phyloP scores from a whole-genome alignment of 2,329 filamentous ascomycete species.

The Neonectria coccinea region DNA sequence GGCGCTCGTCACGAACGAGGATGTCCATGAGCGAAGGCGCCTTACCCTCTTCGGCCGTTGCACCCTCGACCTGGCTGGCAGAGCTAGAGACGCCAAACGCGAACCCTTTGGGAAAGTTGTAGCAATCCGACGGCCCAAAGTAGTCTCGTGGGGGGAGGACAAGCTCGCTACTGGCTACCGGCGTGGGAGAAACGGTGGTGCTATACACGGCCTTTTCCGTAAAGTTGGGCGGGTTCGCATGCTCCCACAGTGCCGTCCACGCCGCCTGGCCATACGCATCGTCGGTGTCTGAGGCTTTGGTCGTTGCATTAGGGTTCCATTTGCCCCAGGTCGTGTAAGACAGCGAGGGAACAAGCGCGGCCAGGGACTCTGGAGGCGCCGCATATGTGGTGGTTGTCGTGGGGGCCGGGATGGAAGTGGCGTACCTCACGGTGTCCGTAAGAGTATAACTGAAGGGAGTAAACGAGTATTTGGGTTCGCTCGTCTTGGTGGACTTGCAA shows the following conservation, averaged over 20 bases:
- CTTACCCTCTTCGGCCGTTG: conserved; percentile 57
- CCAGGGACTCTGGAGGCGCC: conserved; percentile 43
- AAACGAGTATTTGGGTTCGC: conserved; percentile 45
- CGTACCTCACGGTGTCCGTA: conserved; percentile 50
- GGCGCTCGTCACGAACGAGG: conserved; percentile 43
- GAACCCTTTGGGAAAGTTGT: conserved; percentile 62
- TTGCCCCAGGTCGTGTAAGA: conserved; percentile 52
- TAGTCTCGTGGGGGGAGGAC: conserved; percentile 66
- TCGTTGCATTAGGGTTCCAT: conserved; percentile 49
- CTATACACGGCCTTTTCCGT: conserved; percentile 48
- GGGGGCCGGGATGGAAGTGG: conserved; percentile 47
- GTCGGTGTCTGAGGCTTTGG: conserved; percentile 44
- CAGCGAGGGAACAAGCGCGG: conserved; percentile 42
- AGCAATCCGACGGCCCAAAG: conserved; percentile 61
- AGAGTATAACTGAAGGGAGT: conserved; percentile 48
- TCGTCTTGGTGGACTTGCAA: conserved; percentile 37
- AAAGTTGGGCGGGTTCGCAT: conserved; percentile 51
- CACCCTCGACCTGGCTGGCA: conserved; percentile 60
- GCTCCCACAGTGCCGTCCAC: conserved; percentile 50
- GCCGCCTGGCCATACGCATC: conserved; percentile 49
- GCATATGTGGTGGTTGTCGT: conserved; percentile 49
- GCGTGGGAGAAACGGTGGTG: conserved; percentile 66
- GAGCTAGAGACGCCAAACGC: conserved; percentile 61
- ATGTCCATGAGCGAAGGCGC: conserved; percentile 58
- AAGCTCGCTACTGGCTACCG: conserved; percentile 65